Conservation (phyloP, 495 filamentous ascomycete species). For the Pyrenula massariospora region DNA sequence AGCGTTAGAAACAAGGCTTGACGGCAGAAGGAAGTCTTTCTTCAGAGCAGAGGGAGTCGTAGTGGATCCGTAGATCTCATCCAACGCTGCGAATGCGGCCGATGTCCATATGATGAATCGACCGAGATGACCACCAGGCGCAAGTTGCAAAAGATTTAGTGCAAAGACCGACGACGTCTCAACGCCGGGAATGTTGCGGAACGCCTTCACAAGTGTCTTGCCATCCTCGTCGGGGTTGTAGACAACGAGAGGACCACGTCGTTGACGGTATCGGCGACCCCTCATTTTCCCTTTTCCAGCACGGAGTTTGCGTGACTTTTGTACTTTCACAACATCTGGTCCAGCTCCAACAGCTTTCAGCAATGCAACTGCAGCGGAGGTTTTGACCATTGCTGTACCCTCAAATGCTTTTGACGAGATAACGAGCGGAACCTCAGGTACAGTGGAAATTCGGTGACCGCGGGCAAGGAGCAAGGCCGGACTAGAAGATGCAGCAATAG, state of each 20-base stretch:
- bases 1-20: conserved; percentile 76
- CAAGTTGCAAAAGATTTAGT: conserved; percentile 97
- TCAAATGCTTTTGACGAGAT: conserved; percentile 80
- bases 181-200: conserved; percentile 97
- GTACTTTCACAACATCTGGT: conserved; percentile 85
- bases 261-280: conserved; percentile 88
- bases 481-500: conserved; percentile 89
- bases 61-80: conserved; percentile 89
- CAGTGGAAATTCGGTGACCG: conserved; percentile 83
- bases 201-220: conserved; percentile 79
- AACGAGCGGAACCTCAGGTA: conserved; percentile 95
- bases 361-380: conserved; percentile 73
- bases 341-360: conserved; percentile 83
- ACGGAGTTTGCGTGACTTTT: conserved; percentile 83
- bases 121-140: conserved; percentile 95
- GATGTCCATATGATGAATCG: conserved; percentile 99
- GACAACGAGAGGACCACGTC: conserved; percentile 91
- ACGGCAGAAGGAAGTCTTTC: conserved; percentile 95
- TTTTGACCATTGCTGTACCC: conserved; percentile 69
- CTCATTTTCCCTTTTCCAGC: conserved; percentile 97
- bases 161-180: conserved; percentile 92
- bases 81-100: conserved; percentile 87
- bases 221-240: conserved; percentile 90
- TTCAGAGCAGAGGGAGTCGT: conserved; percentile 76
- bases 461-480: conserved; percentile 90